These are phyloP conservation scores for Paratinospora sagittata DNA, from an alignment of 164 flowering plant species.

Conservation along the genomic window DNA sequence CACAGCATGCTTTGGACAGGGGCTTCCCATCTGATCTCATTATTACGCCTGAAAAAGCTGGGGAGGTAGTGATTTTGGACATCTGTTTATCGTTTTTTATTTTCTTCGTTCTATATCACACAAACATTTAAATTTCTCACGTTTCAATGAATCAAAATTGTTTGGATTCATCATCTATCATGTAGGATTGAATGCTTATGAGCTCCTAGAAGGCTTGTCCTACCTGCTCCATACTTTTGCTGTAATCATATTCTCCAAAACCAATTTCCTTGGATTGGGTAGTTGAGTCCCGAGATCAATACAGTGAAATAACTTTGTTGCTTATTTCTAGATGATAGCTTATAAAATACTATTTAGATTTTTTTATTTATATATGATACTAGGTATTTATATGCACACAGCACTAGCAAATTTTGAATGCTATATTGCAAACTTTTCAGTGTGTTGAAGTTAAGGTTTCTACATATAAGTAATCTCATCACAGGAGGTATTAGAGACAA, in stretches of 20 bases:
- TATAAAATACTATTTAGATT: not conserved
- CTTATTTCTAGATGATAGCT: not conserved
- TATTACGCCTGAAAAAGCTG: conserved; percentile 81
- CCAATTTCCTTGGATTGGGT: not conserved
- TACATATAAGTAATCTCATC: too few relatives aligned
- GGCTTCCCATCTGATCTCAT: conserved; percentile 76
- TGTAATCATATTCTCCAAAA: not conserved
- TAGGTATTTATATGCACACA: not conserved
- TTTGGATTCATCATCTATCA: not conserved
- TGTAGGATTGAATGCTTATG: not conserved
- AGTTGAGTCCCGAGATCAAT: not conserved
- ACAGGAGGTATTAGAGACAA: too few relatives aligned
- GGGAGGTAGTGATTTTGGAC: conserved; percentile 55
- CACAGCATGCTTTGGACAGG: conserved; percentile 69
- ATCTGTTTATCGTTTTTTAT: not conserved
- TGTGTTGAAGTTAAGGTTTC: too few relatives aligned
- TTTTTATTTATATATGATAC: not conserved
- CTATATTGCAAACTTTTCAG: too few relatives aligned
- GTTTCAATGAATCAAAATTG: not conserved
- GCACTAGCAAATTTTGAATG: too few relatives aligned
- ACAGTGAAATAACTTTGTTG: not conserved
- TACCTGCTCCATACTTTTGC: not conserved
- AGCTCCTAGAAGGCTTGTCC: not conserved
- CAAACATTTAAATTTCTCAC: not conserved
- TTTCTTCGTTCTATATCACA: not conserved